A percentile compares a stretch with the other conserved stretches of the same genome.
Conservation (phyloP, 371 early-diverging fungal genomes). For the Fennellomyces sp. region DNA sequence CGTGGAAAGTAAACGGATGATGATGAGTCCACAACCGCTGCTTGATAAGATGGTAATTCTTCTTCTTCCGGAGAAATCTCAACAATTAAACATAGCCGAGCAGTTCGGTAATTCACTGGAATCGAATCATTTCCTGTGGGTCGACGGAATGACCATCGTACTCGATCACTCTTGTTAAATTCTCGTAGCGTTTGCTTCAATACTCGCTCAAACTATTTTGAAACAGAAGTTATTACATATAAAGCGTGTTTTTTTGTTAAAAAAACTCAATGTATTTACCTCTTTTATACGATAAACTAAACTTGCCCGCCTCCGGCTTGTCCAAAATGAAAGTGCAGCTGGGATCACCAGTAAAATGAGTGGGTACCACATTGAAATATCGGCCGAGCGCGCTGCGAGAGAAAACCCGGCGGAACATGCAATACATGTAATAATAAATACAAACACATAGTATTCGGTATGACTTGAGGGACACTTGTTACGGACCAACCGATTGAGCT, state of each 20-base stretch:
- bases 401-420: conserved; percentile 45
- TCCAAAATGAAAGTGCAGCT: conserved; percentile 43
- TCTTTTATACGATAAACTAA: conserved; percentile 28
- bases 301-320: conserved; percentile 34
- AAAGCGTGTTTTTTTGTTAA: no score
- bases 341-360: conserved; percentile 40
- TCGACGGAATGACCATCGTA: conserved; percentile 32
- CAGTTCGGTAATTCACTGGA: conserved; percentile 14
- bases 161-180: conserved; percentile 33
- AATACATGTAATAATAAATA: conserved; percentile 34
- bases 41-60: conserved; percentile 39
- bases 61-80: conserved; percentile 28
- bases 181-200: conserved; percentile 37
- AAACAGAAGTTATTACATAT: not conserved
- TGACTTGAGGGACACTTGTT: conserved; percentile 36
- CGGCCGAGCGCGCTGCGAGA: conserved; percentile 37
- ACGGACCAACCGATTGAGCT: conserved; percentile 23
- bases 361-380: conserved; percentile 53
- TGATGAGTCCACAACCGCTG: conserved; percentile 14
- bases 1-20: not conserved
- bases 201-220: conserved; percentile 33
- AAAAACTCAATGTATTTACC: conserved; percentile 16
- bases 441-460: conserved; percentile 41
- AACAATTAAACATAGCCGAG: conserved; percentile 34
- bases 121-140: conserved; percentile 11